Evolutionary conservation across 768 basidiomycete genomes (phyloP), one percentile per base, ranked within the genome.

Genomic region (Boletus huronensis): DNA sequence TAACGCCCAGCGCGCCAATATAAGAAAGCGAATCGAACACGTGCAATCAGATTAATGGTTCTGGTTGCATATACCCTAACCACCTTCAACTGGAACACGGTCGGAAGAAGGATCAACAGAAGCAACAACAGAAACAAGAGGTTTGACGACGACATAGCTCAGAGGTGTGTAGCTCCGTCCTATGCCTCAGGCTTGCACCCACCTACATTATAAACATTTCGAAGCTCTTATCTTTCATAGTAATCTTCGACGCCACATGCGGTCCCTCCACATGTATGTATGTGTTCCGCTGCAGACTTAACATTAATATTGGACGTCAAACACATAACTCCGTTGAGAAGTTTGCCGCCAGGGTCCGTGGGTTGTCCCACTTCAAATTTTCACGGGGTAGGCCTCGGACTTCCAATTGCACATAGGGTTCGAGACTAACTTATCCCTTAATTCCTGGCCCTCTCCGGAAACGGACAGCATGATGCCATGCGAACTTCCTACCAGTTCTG

Each of bases 41-140:
- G 65, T 62, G 63, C 40, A 58, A 23, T 41, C 45, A 26, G 48
- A 49, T 26, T 11, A 19, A 45, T 23, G 21, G 32, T 17, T 26
- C 57, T 53, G 4, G 36, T 5, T 11, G 14, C 40, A 38, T 48
- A 19, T 10, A 42, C 16, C 46, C 55, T 50, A 38, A 52, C 43
- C 39, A 4, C 34, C 43, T 28, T 53, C 28, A 39, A 39, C n/a
- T 28, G 10, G 38, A 47, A 11, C 14, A 26, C 19, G 4, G 36
- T 23, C 35, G 25, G 25, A 29, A 57, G 28, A 21, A 42, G 43
- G 1, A 59, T 11, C 6, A 62, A 21, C 17, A 61, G 38, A 29
- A 67, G 51, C 36, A 59, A 58, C 35, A 66, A 31, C 32, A 67
- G 44, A 50, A 57, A 67, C 23, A 58, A 50, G 38, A 39, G n/a